Conservation (phyloP, 768 basidiomycete genomes). For the Tephrocybe sp. region DNA sequence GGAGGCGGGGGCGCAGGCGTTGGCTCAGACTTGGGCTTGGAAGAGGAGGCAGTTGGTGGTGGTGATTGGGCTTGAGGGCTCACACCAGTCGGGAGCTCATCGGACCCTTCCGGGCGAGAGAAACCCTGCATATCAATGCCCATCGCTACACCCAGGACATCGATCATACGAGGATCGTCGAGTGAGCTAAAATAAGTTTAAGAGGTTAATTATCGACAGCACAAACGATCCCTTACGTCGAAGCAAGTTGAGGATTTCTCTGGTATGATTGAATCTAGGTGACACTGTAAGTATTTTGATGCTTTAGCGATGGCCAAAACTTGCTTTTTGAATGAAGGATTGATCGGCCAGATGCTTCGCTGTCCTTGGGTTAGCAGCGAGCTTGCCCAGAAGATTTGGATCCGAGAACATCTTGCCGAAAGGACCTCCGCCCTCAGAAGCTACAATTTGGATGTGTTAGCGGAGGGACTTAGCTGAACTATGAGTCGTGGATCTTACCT, state of each 20-base stretch:
- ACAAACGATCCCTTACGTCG: constrained; percentile 39
- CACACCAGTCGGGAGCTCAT: constrained; percentile 70
- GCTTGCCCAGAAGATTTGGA: constrained; percentile 79
- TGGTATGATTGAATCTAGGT: constrained; percentile 65
- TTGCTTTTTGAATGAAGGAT: constrained; percentile 71
- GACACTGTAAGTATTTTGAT: not conserved
- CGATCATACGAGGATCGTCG: constrained; percentile 90
- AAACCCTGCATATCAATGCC: constrained; percentile 91
- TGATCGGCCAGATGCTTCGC: constrained; percentile 83
- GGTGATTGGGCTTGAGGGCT: constrained; percentile 27
- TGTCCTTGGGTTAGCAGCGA: constrained; percentile 86
- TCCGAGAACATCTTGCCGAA: constrained; percentile 81
- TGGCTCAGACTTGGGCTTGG: constrained; percentile 37
- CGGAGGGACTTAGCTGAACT: not conserved
- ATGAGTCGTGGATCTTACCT: constrained; percentile 38
- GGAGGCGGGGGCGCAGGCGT: constrained; percentile 40
- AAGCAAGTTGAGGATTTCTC: constrained; percentile 64
- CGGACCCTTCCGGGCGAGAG: constrained; percentile 79
- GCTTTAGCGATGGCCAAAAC: not conserved
- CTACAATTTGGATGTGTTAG: constrained; percentile 2
- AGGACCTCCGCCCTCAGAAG: constrained; percentile 32
- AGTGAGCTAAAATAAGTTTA: constrained; percentile 41
- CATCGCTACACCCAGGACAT: constrained; percentile 90
- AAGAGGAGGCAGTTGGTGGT: constrained; percentile 46
- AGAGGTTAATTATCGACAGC: not conserved